A percentile compares a stretch with the other conserved stretches of the same genome.
phyloP scores from a whole-genome alignment of 1,139 yeast species.

The Magnusiomyces paraingens region DNA sequence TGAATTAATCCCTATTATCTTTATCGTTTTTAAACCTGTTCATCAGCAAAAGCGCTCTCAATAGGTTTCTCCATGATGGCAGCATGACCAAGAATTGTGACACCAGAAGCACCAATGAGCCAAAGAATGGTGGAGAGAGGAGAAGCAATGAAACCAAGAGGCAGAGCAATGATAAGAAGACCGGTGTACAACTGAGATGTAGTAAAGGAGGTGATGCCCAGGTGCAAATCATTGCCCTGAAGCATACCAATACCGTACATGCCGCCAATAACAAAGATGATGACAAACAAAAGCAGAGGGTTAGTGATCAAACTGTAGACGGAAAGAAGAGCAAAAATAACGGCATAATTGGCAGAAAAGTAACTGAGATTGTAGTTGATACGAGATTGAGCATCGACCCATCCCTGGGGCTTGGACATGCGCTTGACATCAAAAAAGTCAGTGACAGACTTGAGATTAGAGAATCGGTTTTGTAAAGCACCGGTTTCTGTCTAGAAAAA shows the following conservation, averaged over 20 bases:
- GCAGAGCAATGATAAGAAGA: conserved; percentile 59
- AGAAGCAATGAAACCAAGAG: conserved; percentile 87
- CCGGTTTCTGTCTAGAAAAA: conserved; percentile 32
- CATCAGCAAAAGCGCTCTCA: conserved; percentile 94
- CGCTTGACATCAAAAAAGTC: conserved; percentile 91
- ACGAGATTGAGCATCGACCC: conserved; percentile 84
- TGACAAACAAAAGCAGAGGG: conserved; percentile 73
- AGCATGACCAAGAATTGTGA: conserved; percentile 85
- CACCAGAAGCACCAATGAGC: conserved; percentile 93
- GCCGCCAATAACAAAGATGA: conserved; percentile 53
- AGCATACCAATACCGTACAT: conserved; percentile 70
- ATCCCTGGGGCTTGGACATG: conserved; percentile 81
- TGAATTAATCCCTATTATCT: conserved; percentile 16
- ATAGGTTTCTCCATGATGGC: conserved; percentile 94
- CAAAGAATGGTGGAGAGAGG: conserved; percentile 93
- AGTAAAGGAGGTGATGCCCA: conserved; percentile 42
- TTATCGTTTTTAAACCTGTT: conserved; percentile 40
- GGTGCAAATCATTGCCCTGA: conserved; percentile 72
- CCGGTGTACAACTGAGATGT: conserved; percentile 88
- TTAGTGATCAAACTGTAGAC: conserved; percentile 76
- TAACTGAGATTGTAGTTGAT: conserved; percentile 80
- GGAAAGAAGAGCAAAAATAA: conserved; percentile 63
- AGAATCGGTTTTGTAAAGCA: conserved; percentile 53
- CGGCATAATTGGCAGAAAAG: conserved; percentile 79
- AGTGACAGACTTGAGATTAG: conserved; percentile 80